Percentiles rank a stretch among this genome's conserved stretches.
phyloP scores from a whole-genome alignment of 2,329 filamentous ascomycete species.

The Cadophora gregata region DNA sequence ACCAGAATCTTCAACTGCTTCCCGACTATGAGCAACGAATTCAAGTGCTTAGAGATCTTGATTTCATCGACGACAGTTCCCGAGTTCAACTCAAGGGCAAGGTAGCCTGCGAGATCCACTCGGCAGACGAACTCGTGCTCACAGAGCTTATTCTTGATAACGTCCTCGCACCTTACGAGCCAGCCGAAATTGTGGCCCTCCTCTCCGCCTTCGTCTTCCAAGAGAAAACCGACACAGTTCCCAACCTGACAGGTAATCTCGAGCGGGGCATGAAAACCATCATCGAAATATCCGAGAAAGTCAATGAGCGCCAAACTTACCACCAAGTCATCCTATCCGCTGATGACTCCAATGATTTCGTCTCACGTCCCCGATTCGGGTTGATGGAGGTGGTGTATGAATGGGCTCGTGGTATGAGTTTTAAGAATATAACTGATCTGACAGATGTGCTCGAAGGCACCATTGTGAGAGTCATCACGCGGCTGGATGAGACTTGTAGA shows the following conservation, averaged over 20 bases:
- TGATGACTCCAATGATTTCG: conserved; percentile 93
- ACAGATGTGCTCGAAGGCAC: conserved; percentile 97
- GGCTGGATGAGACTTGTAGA: conserved; percentile 92
- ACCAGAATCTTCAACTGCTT: conserved; percentile 93
- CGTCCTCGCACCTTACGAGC: conserved; percentile 91
- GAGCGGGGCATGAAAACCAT: conserved; percentile 86
- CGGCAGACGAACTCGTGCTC: conserved; percentile 92
- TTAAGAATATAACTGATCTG: conserved; percentile 95
- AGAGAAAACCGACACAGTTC: conserved; percentile 86
- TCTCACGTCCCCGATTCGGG: conserved; percentile 84
- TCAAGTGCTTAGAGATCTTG: conserved; percentile 86
- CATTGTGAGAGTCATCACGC: conserved; percentile 92
- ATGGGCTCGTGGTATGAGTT: conserved; percentile 97
- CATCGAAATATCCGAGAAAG: conserved; percentile 87
- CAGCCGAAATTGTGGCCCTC: conserved; percentile 93
- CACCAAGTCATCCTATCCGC: conserved; percentile 91
- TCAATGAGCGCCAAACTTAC: conserved; percentile 86
- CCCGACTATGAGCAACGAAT: conserved; percentile 97
- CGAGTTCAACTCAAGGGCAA: conserved; percentile 97
- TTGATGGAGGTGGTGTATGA: conserved; percentile 98
- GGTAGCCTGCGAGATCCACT: conserved; percentile 97
- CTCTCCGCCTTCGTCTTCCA: conserved; percentile 97
- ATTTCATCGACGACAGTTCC: conserved; percentile 85
- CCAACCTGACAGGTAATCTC: conserved; percentile 80
- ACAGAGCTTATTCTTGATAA: conserved; percentile 98